Conservation (phyloP, 345 rosid species). For the Trapa incisa region DNA sequence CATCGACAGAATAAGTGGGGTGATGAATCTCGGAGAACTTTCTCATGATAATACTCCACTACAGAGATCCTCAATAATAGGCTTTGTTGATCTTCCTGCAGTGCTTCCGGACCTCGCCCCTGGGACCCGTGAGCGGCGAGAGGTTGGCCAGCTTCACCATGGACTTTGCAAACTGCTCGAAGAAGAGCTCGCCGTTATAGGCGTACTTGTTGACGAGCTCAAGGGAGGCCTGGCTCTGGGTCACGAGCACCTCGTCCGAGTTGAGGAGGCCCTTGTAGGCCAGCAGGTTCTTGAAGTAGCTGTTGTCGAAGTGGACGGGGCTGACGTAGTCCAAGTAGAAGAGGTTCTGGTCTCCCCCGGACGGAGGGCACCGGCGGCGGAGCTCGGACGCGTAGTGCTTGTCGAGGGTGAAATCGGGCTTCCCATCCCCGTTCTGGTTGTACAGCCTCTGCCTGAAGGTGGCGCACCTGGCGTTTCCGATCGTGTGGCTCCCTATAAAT, state of each 20-base stretch:
- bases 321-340: conserved; percentile 48
- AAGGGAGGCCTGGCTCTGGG: conserved; percentile 41
- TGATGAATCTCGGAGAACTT: no score
- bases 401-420: conserved; percentile 64
- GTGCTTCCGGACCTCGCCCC: conserved; percentile 65
- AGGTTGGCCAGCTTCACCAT: conserved; percentile 88
- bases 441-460: conserved; percentile 89
- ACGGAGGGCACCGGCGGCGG: conserved; percentile 39
- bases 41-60: background rate
- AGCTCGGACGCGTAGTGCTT: conserved; percentile 40
- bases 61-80: conserved; percentile 2
- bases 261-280: conserved; percentile 61
- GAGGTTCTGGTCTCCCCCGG: conserved; percentile 59
- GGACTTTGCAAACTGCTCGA: conserved; percentile 66
- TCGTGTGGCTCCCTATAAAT: conserved; percentile 72
- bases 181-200: conserved; percentile 43
- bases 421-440: conserved; percentile 68
- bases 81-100: conserved; percentile 62
- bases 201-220: conserved; percentile 69
- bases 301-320: conserved; percentile 56
- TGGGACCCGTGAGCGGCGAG: conserved; percentile 68
- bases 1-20: no score
- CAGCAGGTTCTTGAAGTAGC: conserved; percentile 68
- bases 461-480: conserved; percentile 74
- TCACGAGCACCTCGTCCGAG: conserved; percentile 68